Base-by-base conservation (phyloP, 1,284 basidiomycete species). In the Naganishia liquefaciens region DNA sequence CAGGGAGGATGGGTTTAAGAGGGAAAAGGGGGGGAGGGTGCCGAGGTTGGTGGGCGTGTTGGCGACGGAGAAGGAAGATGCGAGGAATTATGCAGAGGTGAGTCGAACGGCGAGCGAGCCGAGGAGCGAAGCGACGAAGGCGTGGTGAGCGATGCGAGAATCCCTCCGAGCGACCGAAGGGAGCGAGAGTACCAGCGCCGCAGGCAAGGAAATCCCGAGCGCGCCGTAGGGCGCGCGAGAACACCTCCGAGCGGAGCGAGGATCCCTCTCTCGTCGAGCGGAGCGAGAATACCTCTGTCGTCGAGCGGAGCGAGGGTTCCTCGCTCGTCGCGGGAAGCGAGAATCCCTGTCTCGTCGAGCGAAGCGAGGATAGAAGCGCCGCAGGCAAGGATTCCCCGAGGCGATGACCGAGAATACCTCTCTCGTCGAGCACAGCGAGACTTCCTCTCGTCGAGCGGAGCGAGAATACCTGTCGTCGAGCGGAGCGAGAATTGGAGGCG, bases 31-130 rank as follows among this genome's bases (percentile, higher is more conserved):
- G 1, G 53, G 54, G 3, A 57, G 60, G 46, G 54, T 65, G 2
- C 91, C 93, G 5, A 91, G 88, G 74, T 84, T 99, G 27, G 88
- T 98, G 63, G 95, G 94, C 10, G 96, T 98, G 71, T 84, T 99
- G 28, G 89, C 91, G 1, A 96, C 93, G 1, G 86, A 87, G 0
- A 88, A 88, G 53, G 86, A 87, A 3, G 93, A 95, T 1, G 95
- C 93, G 74, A 87, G 86, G 73, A 88, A 85, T 69, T 99, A 99
- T 74, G 91, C 95, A 19, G 89, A 94, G 72, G 77, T 78, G 61
- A 62, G 76, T 71, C 6, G 15, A 15, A 21, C 19, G 44, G 30
- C 28, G 49, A 33, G 27, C 25, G 30, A 17, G 17, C 28, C 19
- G 43, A 37, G 27, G 53, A 42, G n/a, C 6, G 51, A n/a, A n/a